Base-by-base conservation (phyloP, 495 filamentous ascomycete genomes). In the Physcia stellaris region DNA sequence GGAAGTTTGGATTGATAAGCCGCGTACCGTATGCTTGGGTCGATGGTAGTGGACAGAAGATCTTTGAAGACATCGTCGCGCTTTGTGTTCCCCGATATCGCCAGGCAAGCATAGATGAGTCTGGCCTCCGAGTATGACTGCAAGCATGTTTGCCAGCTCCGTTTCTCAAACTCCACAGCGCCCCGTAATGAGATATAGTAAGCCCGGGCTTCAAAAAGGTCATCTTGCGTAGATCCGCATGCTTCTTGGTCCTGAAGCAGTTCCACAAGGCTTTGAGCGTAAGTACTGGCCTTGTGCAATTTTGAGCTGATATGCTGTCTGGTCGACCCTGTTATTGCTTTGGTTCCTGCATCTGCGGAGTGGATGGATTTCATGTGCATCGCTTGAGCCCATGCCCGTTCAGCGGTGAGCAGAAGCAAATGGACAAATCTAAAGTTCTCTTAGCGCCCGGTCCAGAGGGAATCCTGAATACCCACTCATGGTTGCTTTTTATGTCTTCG, bases 301-400 rank as follows among this genome's bases (percentile, higher is more conserved):
- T 86, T 71, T 4, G 88, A 88, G 35, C 88, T 75, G 16, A 95
- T 87, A 51, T 95, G 90, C 24, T 79, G 79, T 45, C 83, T 73
- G 15, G 83, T 77, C 15, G 77, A 73, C 32, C 84, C 77, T n/a
- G 80, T 68, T 38, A 92, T 77, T 23, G 77, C 75, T 56, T 84
- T 78, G 24, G 71, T 68, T 6, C 68, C 62, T 29, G 65, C 62
- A 46, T 88, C 85, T 48, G 83, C 75, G 28, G 83, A 72, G 55
- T 93, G 82, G 17, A 73, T 59, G 4, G 86, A 73, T 57, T 94
- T 94, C 71, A 95, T 84, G 47, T 81, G 70, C 86, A 94, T 90
- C 36, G 87, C 92, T 53, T 94, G 78, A 1, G 92, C 92, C 86
- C 92, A 96, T 37, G 92, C 84, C 46, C 92, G 73, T 62, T 99